Evolutionary conservation across 2,329 filamentous ascomycete species (phyloP).

Genomic region (Mycogone perniciosa): DNA sequence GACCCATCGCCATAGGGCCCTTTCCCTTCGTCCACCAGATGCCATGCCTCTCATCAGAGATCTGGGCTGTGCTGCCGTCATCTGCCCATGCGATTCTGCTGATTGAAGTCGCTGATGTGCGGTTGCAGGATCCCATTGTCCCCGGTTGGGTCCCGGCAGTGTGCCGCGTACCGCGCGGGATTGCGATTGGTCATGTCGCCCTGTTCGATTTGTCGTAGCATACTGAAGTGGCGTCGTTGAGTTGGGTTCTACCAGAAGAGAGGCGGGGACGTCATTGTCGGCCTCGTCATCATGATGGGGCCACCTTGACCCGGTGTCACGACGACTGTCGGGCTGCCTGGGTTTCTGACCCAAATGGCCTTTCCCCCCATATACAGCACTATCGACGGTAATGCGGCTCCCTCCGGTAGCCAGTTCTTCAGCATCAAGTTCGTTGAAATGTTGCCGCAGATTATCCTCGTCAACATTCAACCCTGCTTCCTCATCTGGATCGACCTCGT

Average conservation of each 20-base stretch:
- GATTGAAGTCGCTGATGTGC: slow-evolving; percentile 45
- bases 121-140: slow-evolving; percentile 51
- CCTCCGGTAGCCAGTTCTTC: slow-evolving; percentile 40
- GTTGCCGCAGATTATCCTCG: slow-evolving; percentile 47
- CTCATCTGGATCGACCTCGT: slow-evolving; percentile 35
- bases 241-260: slow-evolving; percentile 53
- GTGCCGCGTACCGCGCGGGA: neutral
- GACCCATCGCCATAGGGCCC: slow-evolving; percentile 87
- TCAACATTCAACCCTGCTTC: slow-evolving; percentile 40
- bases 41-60: slow-evolving; percentile 24
- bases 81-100: slow-evolving; percentile 25
- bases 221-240: slow-evolving; percentile 19
- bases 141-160: slow-evolving; percentile 34
- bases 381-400: slow-evolving; percentile 40
- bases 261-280: slow-evolving; percentile 58
- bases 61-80: slow-evolving; percentile 20
- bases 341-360: slow-evolving; percentile 6
- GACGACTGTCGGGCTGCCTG: slow-evolving; percentile 2
- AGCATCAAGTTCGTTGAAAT: slow-evolving; percentile 45
- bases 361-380: slow-evolving; percentile 21
- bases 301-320: slow-evolving; percentile 20
- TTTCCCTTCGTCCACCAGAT: slow-evolving; percentile 48
- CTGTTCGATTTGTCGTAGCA: slow-evolving; percentile 16
- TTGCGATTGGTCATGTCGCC: slow-evolving; percentile 9
- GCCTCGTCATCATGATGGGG: slow-evolving; percentile 40